phyloP scores from a whole-genome alignment of 805 yeast genomes.

The Wickerhamiella australiensis region DNA sequence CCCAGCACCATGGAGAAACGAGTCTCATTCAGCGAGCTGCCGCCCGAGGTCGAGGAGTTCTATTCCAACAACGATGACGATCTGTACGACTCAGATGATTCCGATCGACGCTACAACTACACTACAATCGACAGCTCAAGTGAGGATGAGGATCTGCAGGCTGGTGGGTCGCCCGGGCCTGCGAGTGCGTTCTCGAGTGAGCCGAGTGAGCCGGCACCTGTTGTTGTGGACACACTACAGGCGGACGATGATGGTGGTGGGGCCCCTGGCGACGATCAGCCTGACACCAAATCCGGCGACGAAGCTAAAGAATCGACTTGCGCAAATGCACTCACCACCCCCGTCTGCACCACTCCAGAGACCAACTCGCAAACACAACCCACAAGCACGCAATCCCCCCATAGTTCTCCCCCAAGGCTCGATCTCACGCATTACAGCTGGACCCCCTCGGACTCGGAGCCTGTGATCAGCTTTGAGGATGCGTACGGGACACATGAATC shows the following conservation, averaged over 20 bases:
- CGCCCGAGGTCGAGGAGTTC: slow-evolving; percentile 16
- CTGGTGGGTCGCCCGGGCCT: no score
- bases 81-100: neutral
- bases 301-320: no score
- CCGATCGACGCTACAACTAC: slow-evolving; percentile 7
- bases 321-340: no score
- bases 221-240: no score
- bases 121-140: neutral
- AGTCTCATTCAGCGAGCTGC: slow-evolving; percentile 20
- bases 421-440: neutral
- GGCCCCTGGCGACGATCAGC: no score
- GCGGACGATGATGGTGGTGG: no score
- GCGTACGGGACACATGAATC: neutral
- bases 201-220: no score
- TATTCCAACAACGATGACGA: slow-evolving; percentile 2
- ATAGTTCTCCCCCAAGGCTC: neutral
- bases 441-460: slow-evolving; percentile 1
- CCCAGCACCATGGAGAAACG: slow-evolving; percentile 20
- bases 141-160: slow-evolving; percentile 2
- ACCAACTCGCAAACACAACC: neutral
- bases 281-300: no score
- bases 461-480: slow-evolving; percentile 11
- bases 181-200: no score
- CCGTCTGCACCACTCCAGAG: neutral
- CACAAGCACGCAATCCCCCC: neutral